These are phyloP conservation scores for Boechera divaricarpa DNA, from an alignment of 345 rosid species.

Conservation along the genomic window DNA sequence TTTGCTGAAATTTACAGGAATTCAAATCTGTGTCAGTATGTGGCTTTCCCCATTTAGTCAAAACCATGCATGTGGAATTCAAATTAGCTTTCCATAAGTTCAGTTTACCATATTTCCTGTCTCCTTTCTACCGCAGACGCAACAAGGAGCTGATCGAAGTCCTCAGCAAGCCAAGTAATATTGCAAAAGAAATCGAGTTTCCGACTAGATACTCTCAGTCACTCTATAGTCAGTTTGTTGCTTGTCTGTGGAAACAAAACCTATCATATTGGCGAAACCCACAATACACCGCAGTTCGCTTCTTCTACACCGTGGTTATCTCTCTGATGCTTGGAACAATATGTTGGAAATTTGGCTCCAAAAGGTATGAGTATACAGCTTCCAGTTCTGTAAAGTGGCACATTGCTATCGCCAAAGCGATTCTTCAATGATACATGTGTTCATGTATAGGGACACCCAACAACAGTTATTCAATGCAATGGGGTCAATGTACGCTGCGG, in stretches of 20 bases:
- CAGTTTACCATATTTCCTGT: constrained; percentile 29
- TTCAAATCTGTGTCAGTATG: constrained; percentile 79
- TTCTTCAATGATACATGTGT: neutral
- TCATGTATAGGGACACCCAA: constrained; percentile 63
- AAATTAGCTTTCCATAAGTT: constrained; percentile 1
- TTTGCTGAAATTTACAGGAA: constrained; percentile 85
- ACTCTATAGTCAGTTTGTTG: constrained; percentile 72
- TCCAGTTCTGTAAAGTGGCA: neutral
- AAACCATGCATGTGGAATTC: constrained; percentile 3
- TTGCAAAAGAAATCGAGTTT: constrained; percentile 73
- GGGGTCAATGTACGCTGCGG: constrained; percentile 96
- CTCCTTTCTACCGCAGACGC: constrained; percentile 52
- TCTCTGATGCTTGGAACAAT: constrained; percentile 96
- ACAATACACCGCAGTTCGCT: constrained; percentile 95
- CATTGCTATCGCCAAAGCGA: neutral
- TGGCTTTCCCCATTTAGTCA: constrained; percentile 18
- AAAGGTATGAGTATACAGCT: constrained; percentile 55
- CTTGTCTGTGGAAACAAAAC: constrained; percentile 97
- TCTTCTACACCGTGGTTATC: constrained; percentile 91
- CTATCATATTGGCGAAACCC: constrained; percentile 97
- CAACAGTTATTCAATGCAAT: constrained; percentile 89
- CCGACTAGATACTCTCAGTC: constrained; percentile 84
- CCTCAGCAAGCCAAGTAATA: constrained; percentile 74
- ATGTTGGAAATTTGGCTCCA: constrained; percentile 92
- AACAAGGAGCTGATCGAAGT: constrained; percentile 74